These are phyloP conservation scores for Apiotrichum siamense DNA, from an alignment of 1,284 basidiomycete genomes.

Conservation along the genomic window DNA sequence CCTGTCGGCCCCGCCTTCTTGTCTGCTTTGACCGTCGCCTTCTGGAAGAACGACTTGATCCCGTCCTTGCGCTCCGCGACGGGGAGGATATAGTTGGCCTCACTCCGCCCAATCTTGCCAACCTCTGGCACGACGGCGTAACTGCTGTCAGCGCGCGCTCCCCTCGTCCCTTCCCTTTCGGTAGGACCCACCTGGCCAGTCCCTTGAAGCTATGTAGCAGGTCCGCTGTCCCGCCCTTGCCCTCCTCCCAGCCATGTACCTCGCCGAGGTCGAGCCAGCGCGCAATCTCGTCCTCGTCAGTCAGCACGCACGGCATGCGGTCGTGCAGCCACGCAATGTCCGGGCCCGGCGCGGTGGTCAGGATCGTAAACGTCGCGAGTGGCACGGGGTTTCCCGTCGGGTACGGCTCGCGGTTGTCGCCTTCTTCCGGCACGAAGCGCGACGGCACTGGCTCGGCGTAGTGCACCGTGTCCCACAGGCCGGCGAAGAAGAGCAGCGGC, in stretches of 20 bases:
- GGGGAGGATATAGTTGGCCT: constrained; percentile 73
- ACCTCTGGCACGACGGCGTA: constrained; percentile 87
- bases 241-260: constrained; percentile 58
- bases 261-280: constrained; percentile 72
- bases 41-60: constrained; percentile 79
- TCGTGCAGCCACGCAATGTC: constrained; percentile 77
- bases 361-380: constrained; percentile 78
- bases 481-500: constrained; percentile 75
- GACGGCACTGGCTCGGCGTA: constrained; percentile 44
- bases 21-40: constrained; percentile 47
- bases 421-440: constrained; percentile 19
- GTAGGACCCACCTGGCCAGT: constrained; percentile 61
- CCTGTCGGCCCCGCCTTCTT: background rate
- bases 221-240: constrained; percentile 47
- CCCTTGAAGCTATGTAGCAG: constrained; percentile 65
- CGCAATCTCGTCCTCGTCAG: constrained; percentile 56
- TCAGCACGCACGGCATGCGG: constrained; percentile 83
- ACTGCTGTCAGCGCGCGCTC: constrained; percentile 45
- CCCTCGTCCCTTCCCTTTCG: too few species aligned
- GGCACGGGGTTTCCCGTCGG: constrained; percentile 54
- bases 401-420: constrained; percentile 33
- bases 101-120: constrained; percentile 81
- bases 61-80: constrained; percentile 74
- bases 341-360: constrained; percentile 70
- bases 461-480: constrained; percentile 69